Conservation (phyloP, 257 asterid genomes). For the Salvia miltiorrhiza region DNA sequence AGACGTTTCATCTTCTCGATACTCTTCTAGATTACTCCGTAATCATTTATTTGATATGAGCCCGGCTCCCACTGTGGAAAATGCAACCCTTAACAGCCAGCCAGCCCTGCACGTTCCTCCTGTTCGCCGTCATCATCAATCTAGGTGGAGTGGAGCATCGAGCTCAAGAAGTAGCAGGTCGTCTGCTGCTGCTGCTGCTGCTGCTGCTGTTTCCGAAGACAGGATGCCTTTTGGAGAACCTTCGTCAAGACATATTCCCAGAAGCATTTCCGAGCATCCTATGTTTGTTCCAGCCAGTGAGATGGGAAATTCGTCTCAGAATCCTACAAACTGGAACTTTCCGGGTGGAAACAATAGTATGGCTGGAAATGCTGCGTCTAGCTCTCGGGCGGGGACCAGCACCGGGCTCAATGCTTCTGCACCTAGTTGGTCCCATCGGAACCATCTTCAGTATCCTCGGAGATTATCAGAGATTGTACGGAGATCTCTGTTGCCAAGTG, state of each 20-base stretch:
- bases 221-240: constrained; percentile 37
- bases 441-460: constrained; percentile 54
- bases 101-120: constrained; percentile 37
- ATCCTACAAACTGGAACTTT: constrained; percentile 44
- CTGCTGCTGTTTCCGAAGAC: constrained; percentile 15
- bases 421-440: constrained; percentile 54
- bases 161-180: constrained; percentile 44
- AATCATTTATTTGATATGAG: constrained; percentile 36
- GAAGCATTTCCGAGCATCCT: constrained; percentile 76
- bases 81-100: constrained; percentile 33
- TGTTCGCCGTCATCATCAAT: constrained; percentile 33
- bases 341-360: constrained; percentile 35
- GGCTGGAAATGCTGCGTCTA: constrained; percentile 45
- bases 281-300: constrained; percentile 55
- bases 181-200: constrained; percentile 3
- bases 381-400: constrained; percentile 44
- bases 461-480: constrained; percentile 70
- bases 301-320: constrained; percentile 45
- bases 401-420: constrained; percentile 41
- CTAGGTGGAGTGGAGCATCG: constrained; percentile 57
- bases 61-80: constrained; percentile 40
- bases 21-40: constrained; percentile 40
- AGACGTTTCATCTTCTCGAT: constrained; percentile 33
- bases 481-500: constrained; percentile 56
- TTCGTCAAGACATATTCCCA: constrained; percentile 38